A percentile compares a stretch with the other conserved stretches of the same genome.
Conservation (phyloP, 73 alveolate genomes). For the Paramecium sonneborni region DNA sequence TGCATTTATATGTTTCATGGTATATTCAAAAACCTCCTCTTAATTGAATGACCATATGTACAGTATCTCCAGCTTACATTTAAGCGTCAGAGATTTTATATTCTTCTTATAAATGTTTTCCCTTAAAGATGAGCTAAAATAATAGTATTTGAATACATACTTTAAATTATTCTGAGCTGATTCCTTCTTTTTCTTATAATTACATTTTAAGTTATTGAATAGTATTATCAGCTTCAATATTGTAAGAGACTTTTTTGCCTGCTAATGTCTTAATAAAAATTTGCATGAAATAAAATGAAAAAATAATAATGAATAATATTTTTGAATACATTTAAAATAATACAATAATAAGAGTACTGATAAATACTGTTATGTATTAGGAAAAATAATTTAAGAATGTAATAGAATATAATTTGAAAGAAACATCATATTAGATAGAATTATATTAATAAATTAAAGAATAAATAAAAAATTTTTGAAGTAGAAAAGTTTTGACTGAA, state of each 20-base stretch:
- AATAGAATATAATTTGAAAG: no score
- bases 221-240: slow-evolving; percentile 41
- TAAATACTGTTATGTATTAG: background rate
- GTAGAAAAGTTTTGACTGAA: no score
- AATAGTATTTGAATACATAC: background rate
- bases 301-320: background rate
- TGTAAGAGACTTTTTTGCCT: slow-evolving; percentile 45
- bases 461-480: background rate
- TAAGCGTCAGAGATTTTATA: slow-evolving; percentile 14
- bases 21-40: background rate
- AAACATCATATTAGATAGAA: no score
- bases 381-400: no score
- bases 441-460: background rate
- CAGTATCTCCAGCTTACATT: slow-evolving; percentile 52
- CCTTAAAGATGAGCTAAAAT: background rate
- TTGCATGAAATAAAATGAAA: background rate
- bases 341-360: background rate
- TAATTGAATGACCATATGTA: slow-evolving; percentile 49
- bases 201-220: slow-evolving; percentile 33
- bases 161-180: slow-evolving; percentile 45
- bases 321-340: background rate
- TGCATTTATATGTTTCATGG: background rate
- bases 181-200: slow-evolving; percentile 54
- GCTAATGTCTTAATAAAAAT: slow-evolving; percentile 19
- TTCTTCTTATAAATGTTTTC: slow-evolving; percentile 46